phyloP scores from a whole-genome alignment of 164 flowering plant genomes.

The Vitis cinerea region DNA sequence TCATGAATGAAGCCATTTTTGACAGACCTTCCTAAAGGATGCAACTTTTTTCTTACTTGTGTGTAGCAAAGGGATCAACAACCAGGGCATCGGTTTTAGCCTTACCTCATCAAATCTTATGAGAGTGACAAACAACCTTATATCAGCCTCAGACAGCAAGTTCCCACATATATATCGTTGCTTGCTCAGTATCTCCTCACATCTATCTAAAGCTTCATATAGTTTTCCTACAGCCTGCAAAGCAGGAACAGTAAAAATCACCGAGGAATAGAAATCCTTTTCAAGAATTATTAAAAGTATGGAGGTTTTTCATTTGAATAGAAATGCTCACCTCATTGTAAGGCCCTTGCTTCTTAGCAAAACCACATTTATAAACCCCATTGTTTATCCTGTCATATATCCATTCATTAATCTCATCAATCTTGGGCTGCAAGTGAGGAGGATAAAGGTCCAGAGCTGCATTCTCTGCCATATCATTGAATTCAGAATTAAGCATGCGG shows the following conservation, averaged over 20 bases:
- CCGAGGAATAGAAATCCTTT: no score
- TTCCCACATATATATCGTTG: slow-evolving; percentile 83
- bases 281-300: no score
- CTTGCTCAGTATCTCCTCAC: slow-evolving; percentile 78
- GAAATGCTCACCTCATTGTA: slow-evolving; percentile 67
- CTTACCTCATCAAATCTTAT: slow-evolving; percentile 95
- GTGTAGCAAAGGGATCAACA: no score
- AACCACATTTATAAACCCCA: slow-evolving; percentile 95
- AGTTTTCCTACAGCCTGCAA: slow-evolving; percentile 68
- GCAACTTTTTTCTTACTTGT: no score
- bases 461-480: slow-evolving; percentile 82
- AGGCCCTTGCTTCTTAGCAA: slow-evolving; percentile 85
- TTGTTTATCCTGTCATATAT: slow-evolving; percentile 74
- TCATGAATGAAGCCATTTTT: no score
- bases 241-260: no score
- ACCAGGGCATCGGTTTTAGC: not conserved
- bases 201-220: slow-evolving; percentile 78
- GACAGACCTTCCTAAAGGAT: no score
- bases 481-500: slow-evolving; percentile 86
- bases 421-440: slow-evolving; percentile 52
- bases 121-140: slow-evolving; percentile 87
- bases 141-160: slow-evolving; percentile 78
- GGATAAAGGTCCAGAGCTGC: slow-evolving; percentile 82
- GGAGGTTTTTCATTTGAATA: no score
- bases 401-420: slow-evolving; percentile 83